Evolutionary conservation across 2,329 filamentous ascomycete genomes (phyloP), one percentile per base, ranked within the genome.

Genomic region (Lachnellula cervina): DNA sequence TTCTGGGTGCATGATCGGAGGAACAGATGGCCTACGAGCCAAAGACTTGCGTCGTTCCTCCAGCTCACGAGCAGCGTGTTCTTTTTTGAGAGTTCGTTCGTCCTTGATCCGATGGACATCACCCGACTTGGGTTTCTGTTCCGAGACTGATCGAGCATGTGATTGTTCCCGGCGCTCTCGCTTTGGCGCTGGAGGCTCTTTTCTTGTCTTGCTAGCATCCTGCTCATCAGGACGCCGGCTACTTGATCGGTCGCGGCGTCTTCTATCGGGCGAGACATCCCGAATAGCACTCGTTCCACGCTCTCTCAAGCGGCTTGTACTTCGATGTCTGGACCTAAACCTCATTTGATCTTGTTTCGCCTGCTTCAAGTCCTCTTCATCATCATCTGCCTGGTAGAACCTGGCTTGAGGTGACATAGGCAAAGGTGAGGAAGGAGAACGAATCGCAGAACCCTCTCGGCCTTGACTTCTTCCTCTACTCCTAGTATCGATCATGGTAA

Each of bases 1-100:
- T 58, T 78, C 77, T 0, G 92, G 92, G 62, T 91, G 86, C 5
- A 89, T 86, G 58, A 97, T 95, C 0, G 84, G 76, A 0, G 90
- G 90, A 2, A 86, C 90, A 23, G 88, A 89, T 3, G 90, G 88
- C 49, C 90, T 82, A 54, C 89, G 82, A 19, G 89, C 90, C 25
- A 96, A 77, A 14, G 93, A 97, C 67, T 89, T 83, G 56, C 93
- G 86, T 28, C 93, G 84, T 66, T 94, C 89, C 71, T 97, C 92
- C 0, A 97, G 81, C 71, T 97, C 92, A 48, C 88, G 85, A 7
- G 91, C 90, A 9, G 88, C 88, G 49, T 84, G 77, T 62, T 90
- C 88, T 72, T 87, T 89, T 72, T 86, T 88, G 48, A 80, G 73
- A 57, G 83, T 81, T 47, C 82, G 76, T 58, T 88, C 84, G 35